Evolutionary conservation across 192 early-diverging fungal genomes (phyloP), one percentile per base, ranked within the genome.

Genomic region (Coemansia pectinata): DNA sequence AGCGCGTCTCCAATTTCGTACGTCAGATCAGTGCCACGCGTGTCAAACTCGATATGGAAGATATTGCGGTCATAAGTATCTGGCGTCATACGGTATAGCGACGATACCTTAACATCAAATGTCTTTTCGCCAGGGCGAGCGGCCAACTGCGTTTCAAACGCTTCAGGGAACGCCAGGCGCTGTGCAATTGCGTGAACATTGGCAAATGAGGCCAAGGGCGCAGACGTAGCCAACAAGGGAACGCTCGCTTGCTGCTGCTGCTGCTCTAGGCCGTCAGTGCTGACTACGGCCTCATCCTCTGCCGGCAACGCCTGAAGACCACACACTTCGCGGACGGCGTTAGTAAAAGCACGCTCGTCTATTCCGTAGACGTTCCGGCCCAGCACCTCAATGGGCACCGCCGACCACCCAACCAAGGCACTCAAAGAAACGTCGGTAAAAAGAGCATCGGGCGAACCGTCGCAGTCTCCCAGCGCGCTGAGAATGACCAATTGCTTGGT

Each of bases 21-120:
- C 61, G 88, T 91, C 65, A 98, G 81, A 41, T 86, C 90, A 5
- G 91, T 92, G 55, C 80, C 84, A 42, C 84, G 85, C 25, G 90
- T 93, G 71, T 96, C 96, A 71, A 98, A 93, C 78, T 98, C 96
- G 40, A 98, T 87, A 79, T 98, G 96, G 90, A 98, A 95, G 14
- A 98, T 92, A 73, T 96, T 95, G 69, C 96, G 94, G 70, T 98
- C 96, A 82, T 98, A 98, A 39, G 81, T 74, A 5, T 75, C 73
- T 6, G 96, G 95, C 7, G 96, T 98, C 63, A 98, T 84, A n/a
- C 95, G 91, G 50, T 70, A 67, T 44, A 72, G 41, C 19, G 75
- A 47, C 23, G 76, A 63, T 9, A 83, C 81, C 64, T 74, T 74
- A 34, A 83, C 71, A 4, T 47, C 33, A 42, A 73, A 75, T 10